phyloP scores from a whole-genome alignment of 805 yeast species.

The Yamadazyma philogaea region DNA sequence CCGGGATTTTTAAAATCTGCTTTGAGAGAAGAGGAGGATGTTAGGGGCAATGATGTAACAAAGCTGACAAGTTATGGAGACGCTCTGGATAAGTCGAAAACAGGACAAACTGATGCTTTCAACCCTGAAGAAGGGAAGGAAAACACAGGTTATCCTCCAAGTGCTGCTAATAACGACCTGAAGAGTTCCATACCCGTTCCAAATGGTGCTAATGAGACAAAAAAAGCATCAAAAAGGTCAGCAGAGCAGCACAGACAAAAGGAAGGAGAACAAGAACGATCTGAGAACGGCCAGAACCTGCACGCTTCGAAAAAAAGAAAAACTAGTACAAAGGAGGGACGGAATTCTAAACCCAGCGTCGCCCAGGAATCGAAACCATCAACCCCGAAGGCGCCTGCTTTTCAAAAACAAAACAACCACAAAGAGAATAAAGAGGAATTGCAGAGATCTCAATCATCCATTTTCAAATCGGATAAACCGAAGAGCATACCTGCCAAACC shows the following conservation, averaged over 20 bases:
- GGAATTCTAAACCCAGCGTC: too few species aligned
- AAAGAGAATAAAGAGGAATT: not conserved
- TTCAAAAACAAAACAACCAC: too few species aligned
- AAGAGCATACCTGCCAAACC: not conserved
- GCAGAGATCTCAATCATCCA: not conserved
- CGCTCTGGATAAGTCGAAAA: not conserved
- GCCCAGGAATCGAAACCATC: not conserved
- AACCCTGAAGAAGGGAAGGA: too few species aligned
- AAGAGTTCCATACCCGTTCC: too few species aligned
- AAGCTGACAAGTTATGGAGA: too few species aligned
- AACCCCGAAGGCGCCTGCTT: not conserved
- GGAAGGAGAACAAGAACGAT: not conserved
- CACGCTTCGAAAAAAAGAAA: too few species aligned
- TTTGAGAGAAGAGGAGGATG: not conserved
- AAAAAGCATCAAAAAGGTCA: too few species aligned
- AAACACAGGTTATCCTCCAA: too few species aligned
- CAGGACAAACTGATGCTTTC: not conserved
- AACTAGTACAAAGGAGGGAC: too few species aligned
- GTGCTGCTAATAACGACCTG: too few species aligned
- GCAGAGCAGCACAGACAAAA: too few species aligned
- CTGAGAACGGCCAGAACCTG: not conserved
- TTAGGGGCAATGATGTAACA: not conserved
- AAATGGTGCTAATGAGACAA: too few species aligned
- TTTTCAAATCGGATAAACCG: not conserved
- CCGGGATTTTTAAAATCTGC: conserved; percentile 31